Evolutionary conservation across 2,329 filamentous ascomycete species (phyloP), one percentile per base, ranked within the genome.

Genomic region (Cercospora brassicicola): DNA sequence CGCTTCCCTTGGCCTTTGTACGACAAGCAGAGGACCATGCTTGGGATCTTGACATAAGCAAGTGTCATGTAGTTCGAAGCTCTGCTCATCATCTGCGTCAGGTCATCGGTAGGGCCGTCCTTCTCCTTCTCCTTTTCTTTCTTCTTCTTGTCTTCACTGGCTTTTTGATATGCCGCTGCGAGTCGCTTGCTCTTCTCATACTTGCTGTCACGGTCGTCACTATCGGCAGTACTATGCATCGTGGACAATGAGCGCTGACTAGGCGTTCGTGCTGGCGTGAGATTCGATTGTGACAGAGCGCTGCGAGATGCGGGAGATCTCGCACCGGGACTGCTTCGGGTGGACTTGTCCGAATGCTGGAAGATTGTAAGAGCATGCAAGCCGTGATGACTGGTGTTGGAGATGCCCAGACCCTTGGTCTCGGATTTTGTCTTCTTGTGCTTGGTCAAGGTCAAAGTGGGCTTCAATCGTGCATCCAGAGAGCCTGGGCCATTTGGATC

Each of bases 1-100:
- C 94, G 92, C 72, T 96, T 92, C 55, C 94, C 93, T 78, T 93
- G 96, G 76, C 96, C 95, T 80, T 98, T 97, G 85, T 97, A 97
- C 77, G 92, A 96, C 30, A 99, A 85, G 78, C 95, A 99, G 36
- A 99, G 88, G 2, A 98, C 93, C 73, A 99, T 94, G 66, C 93
- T 95, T 2, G 94, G 93, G 76, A 99, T 92, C 80, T 93, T 95
- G 79, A 99, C 93, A 79, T 96, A 94, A 2, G 94, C 91, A 69
- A 99, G 90, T 0, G 95, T 97, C 93, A 97, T 97, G 82, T 96
- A 99, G 78, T 94, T 96, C 67, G 92, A 97, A 3, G 95, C 95
- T 31, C 95, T 90, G 64, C 88, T 89, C 81, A 99, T 94, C 95
- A 99, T 99, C 82, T 96, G 93, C 10, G 93, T 95, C 51, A 99